Base-by-base conservation (phyloP, 768 basidiomycete species). In the Boletus subparvulus region DNA sequence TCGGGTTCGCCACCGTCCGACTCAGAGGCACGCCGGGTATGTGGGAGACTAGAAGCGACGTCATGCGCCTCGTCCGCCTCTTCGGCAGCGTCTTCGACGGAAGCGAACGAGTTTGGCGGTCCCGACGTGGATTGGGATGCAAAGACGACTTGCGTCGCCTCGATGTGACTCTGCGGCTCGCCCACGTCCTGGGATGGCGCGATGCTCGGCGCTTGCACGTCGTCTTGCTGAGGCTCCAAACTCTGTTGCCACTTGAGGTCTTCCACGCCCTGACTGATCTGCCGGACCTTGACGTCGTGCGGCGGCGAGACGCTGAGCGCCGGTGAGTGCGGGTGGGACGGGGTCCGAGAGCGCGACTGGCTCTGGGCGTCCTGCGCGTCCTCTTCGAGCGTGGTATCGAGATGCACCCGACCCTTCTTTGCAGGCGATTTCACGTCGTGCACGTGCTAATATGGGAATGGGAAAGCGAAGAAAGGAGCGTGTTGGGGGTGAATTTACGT, bases 231-330 rank as follows among this genome's bases (percentile, higher is more conserved):
- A 1, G 50, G 41, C 14, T 59, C 58, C n/a, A 59, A 16, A 32
- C 36, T 71, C 55, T 81, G 84, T 68, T 80, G 78, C 88, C 87
- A 88, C 66, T 77, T 84, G 60, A 90, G 81, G 66, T 90, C 89
- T 69, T 89, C 88, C 33, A 90, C 88, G 28, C 87, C 86, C 65
- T 85, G 85, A 59, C 87, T 89, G 63, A 90, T 88, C 74, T 90
- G 88, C 50, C 86, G 81, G 55, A 88, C 83, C 76, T 88, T 90
- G 74, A 87, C 82, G 71, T 90, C 88, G 61, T 84, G 82, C 4
- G 85, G 86, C 4, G 90, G 88, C n/a, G 90, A 90, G 52, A 77
- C 78, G 50, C 78, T 77, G 33, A 69, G 64, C 5, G 45, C 62
- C 3, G 68, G 69, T 0, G 69, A 71, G 24, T 66, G 61, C 2